Evolutionary conservation across 352 stramenopile genomes (phyloP).

Genomic region (Globisporangium ultimum): DNA sequence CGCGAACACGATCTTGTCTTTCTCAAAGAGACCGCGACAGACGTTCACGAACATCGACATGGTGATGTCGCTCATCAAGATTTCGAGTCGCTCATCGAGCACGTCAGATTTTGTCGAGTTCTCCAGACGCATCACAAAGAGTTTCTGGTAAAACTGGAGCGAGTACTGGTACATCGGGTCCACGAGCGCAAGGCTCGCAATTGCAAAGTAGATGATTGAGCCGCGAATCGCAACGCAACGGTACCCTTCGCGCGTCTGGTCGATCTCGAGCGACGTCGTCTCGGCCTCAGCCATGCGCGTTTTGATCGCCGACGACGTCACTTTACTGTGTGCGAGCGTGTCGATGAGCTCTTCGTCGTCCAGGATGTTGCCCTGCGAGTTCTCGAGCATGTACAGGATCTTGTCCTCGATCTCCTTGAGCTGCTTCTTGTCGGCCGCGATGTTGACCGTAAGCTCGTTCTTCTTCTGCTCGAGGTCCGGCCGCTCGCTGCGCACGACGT

Average conservation of each 20-base stretch:
- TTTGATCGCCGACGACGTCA: slow-evolving; percentile 89
- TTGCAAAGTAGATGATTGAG: slow-evolving; percentile 94
- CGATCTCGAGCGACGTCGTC: slow-evolving; percentile 88
- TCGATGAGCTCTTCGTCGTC: slow-evolving; percentile 94
- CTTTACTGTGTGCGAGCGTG: slow-evolving; percentile 87
- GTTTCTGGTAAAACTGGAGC: slow-evolving; percentile 92
- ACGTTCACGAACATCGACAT: slow-evolving; percentile 93
- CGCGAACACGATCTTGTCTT: slow-evolving; percentile 94
- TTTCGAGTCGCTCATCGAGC: slow-evolving; percentile 78
- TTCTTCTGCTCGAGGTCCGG: slow-evolving; percentile 92
- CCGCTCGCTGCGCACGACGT: slow-evolving; percentile 90
- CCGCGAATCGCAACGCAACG: slow-evolving; percentile 87
- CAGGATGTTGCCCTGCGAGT: slow-evolving; percentile 92
- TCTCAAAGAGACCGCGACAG: slow-evolving; percentile 93
- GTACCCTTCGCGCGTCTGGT: slow-evolving; percentile 89
- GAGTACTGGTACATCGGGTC: slow-evolving; percentile 96
- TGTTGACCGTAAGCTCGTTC: slow-evolving; percentile 91
- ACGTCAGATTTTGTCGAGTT: slow-evolving; percentile 78
- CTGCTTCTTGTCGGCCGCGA: slow-evolving; percentile 90
- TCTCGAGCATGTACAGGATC: slow-evolving; percentile 92
- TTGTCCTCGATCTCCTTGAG: slow-evolving; percentile 95
- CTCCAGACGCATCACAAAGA: slow-evolving; percentile 89
- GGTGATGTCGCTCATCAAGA: slow-evolving; percentile 91
- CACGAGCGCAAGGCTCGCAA: slow-evolving; percentile 89
- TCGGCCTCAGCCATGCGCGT: slow-evolving; percentile 89